phyloP scores from a whole-genome alignment of 78 protist genomes.

The Dictyostelium intermedium region DNA sequence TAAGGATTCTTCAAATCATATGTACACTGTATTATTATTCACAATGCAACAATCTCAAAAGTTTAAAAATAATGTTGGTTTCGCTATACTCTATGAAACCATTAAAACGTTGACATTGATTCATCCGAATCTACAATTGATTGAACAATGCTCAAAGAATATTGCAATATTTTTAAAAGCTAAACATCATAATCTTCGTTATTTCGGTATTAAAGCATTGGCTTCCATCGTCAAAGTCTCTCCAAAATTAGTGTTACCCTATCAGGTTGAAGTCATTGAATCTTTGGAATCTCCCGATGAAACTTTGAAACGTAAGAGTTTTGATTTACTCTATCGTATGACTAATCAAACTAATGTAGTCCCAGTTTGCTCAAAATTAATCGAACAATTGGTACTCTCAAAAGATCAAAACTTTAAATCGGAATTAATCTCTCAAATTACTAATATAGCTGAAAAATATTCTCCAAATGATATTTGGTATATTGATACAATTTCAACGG shows the following conservation, averaged over 20 bases:
- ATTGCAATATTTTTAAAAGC: slow-evolving; percentile 84
- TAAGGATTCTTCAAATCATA: slow-evolving; percentile 31
- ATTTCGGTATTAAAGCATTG: slow-evolving; percentile 92
- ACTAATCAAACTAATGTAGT: slow-evolving; percentile 89
- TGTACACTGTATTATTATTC: slow-evolving; percentile 83
- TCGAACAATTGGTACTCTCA: slow-evolving; percentile 54
- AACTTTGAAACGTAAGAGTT: slow-evolving; percentile 85
- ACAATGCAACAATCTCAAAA: slow-evolving; percentile 86
- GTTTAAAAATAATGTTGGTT: slow-evolving; percentile 88
- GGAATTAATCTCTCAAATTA: slow-evolving; percentile 81
- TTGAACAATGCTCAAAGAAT: slow-evolving; percentile 84
- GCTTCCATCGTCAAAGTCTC: slow-evolving; percentile 69
- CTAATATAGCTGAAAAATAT: slow-evolving; percentile 86
- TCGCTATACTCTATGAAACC: slow-evolving; percentile 92
- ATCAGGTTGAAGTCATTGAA: slow-evolving; percentile 93
- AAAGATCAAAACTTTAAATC: slow-evolving; percentile 74
- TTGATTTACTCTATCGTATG: slow-evolving; percentile 94
- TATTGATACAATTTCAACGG: slow-evolving; percentile 34
- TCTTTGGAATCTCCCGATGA: slow-evolving; percentile 94
- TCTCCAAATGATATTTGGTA: slow-evolving; percentile 80
- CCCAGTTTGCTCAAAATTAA: slow-evolving; percentile 83
- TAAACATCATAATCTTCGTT: slow-evolving; percentile 88
- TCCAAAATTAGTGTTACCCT: slow-evolving; percentile 87
- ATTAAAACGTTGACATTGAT: slow-evolving; percentile 90
- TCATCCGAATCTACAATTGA: slow-evolving; percentile 83